Base-by-base conservation (phyloP, 2,329 filamentous ascomycete genomes). In the Penicillium sp. region DNA sequence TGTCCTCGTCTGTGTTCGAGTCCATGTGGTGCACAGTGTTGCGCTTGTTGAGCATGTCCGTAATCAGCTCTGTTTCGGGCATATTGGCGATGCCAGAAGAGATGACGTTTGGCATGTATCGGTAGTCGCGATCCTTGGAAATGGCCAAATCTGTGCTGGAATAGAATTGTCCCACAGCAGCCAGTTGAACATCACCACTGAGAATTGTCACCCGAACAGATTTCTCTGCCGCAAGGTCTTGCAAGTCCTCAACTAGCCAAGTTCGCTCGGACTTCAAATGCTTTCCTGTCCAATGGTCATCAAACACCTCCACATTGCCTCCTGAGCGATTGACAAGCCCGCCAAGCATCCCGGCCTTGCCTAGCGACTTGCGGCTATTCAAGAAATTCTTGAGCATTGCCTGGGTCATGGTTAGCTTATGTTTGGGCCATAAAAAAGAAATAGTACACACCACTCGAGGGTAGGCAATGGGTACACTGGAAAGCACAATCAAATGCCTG, bases 211-310 rank as follows among this genome's bases (percentile, higher is more conserved):
- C 80, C 39, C 94, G 87, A 45, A 96, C 83, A 13, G 90, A 96
- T 69, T 95, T 95, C 69, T 94, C 90, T 20, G 90, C 90, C 8
- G 95, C 92, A 53, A 99, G 79, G 64, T 96, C 90, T 71, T 99
- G 95, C 24, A 99, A 77, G 63, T 96, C 91, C 67, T 94, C 88
- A 36, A 99, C 84, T 56, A 97, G 80, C 71, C 89, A 87, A 56
- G 86, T 89, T 45, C 94, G 85, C 73, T 99, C 94, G 24, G 84
- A 80, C 69, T 97, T 99, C 76, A 97, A 92, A 66, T 91, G 89
- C 68, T 90, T 95, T 33, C 92, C 90, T 0, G 92, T 96, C 94
- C 94, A 99, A 68, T 99, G 92, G 70, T 97, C 94, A 67, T 96
- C 92, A 9, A 96, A 77, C 13, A 97, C 89, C 71, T 97, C 94